phyloP scores from a whole-genome alignment of 768 basidiomycete genomes.

The Panaeolus cyanescens region DNA sequence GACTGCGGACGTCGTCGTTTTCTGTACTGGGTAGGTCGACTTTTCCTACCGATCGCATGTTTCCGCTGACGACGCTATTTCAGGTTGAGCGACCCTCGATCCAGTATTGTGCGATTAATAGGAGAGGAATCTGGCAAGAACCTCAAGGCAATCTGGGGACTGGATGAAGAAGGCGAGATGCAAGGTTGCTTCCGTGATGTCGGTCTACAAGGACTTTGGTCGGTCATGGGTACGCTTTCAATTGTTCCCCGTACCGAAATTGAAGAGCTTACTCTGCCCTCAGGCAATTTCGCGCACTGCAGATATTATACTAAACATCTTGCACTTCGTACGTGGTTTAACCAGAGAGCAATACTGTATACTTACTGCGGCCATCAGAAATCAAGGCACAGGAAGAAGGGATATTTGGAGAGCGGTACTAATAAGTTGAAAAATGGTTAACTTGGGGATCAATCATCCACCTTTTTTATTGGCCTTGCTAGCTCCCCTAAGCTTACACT shows the following conservation, averaged over 20 bases:
- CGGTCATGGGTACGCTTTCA: conserved; percentile 50
- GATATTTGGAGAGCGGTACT: conserved; percentile 8
- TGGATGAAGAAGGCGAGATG: conserved; percentile 66
- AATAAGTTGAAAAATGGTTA: conserved; percentile 32
- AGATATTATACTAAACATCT: conserved; percentile 64
- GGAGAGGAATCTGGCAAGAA: conserved; percentile 45
- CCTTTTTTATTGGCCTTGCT: background rate
- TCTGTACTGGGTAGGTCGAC: conserved; percentile 54
- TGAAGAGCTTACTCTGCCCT: background rate
- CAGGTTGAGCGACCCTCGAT: conserved; percentile 48
- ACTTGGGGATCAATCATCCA: background rate
- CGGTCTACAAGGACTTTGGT: conserved; percentile 57
- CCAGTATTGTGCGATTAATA: conserved; percentile 42
- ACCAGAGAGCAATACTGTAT: background rate
- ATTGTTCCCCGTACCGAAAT: background rate
- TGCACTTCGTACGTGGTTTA: conserved; percentile 55
- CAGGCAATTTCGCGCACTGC: conserved; percentile 49
- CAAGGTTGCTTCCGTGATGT: conserved; percentile 50
- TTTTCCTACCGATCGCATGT: background rate
- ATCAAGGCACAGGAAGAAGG: conserved; percentile 5
- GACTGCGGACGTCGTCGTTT: conserved; percentile 55
- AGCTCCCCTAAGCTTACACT: background rate
- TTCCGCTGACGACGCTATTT: background rate
- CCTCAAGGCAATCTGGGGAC: conserved; percentile 62
- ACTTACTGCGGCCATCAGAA: background rate